These are phyloP conservation scores for Fremontodendron californicum DNA, from an alignment of 345 rosid species.

Conservation along the genomic window DNA sequence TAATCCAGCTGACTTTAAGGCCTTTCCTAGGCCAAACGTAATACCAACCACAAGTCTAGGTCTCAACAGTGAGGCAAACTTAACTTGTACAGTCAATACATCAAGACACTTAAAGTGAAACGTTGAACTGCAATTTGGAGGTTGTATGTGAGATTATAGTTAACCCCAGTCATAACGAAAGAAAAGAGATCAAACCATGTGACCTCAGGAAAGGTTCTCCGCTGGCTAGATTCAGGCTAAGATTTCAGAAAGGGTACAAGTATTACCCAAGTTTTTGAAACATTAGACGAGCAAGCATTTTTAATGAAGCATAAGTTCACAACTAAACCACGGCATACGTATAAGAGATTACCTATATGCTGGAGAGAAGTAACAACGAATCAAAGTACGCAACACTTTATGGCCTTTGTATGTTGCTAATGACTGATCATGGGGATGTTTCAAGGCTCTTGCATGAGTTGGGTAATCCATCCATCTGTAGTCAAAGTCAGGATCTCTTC, in stretches of 20 bases:
- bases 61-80: not conserved
- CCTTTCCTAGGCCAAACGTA: not conserved
- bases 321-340: not conserved
- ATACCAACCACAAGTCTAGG: not conserved
- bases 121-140: not conserved
- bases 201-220: not conserved
- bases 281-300: not conserved
- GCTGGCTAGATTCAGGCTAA: not conserved
- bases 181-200: slow-evolving; percentile 1
- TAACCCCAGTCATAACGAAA: not conserved
- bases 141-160: not conserved
- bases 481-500: slow-evolving; percentile 42
- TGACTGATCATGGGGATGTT: slow-evolving; percentile 55
- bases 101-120: not conserved
- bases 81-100: not conserved
- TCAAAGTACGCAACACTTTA: slow-evolving; percentile 52
- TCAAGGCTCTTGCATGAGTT: slow-evolving; percentile 28
- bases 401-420: slow-evolving; percentile 65
- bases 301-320: not conserved
- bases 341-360: slow-evolving; percentile 40
- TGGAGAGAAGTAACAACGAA: slow-evolving; percentile 74
- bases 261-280: not conserved
- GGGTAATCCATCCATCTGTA: slow-evolving; percentile 65
- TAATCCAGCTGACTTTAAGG: not conserved
- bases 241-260: not conserved